These are phyloP conservation scores for Prunella vulgaris DNA, from an alignment of 257 asterid genomes.

Conservation along the genomic window DNA sequence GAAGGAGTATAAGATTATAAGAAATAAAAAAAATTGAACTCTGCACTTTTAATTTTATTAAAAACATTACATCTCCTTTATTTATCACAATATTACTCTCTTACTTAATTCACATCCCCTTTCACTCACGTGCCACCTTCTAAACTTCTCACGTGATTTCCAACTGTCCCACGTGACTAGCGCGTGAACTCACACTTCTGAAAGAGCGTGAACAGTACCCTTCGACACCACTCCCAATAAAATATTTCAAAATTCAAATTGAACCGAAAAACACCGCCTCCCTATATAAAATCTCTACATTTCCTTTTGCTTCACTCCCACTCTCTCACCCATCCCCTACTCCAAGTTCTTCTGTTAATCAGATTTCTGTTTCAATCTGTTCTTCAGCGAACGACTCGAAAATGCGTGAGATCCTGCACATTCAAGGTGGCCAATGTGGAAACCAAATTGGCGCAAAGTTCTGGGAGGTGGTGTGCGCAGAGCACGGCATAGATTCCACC, in stretches of 20 bases:
- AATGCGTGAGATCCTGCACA: constrained; percentile 80
- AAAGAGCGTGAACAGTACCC: background rate
- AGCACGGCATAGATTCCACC: constrained; percentile 44
- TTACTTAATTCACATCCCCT: constrained; percentile 11
- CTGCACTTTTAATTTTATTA: background rate
- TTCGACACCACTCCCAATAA: background rate
- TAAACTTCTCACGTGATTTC: constrained; percentile 11
- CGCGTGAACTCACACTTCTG: constrained; percentile 5
- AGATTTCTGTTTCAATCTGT: background rate
- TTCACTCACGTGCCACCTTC: constrained; percentile 19
- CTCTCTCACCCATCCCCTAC: constrained; percentile 1
- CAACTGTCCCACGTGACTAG: constrained; percentile 14
- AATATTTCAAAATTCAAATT: constrained; percentile 11
- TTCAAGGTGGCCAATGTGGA: constrained; percentile 87
- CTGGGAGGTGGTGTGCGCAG: constrained; percentile 27
- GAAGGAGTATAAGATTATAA: too few relatives aligned
- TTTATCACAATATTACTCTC: background rate
- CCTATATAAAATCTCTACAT: constrained; percentile 5
- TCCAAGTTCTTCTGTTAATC: background rate
- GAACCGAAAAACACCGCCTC: background rate
- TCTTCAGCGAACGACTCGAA: background rate
- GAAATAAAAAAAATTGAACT: too few relatives aligned
- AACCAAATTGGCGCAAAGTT: constrained; percentile 79
- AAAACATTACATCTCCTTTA: background rate
- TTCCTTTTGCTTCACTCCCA: constrained; percentile 18